Base-by-base conservation (phyloP, 345 rosid species). In the Isatis tinctoria region DNA sequence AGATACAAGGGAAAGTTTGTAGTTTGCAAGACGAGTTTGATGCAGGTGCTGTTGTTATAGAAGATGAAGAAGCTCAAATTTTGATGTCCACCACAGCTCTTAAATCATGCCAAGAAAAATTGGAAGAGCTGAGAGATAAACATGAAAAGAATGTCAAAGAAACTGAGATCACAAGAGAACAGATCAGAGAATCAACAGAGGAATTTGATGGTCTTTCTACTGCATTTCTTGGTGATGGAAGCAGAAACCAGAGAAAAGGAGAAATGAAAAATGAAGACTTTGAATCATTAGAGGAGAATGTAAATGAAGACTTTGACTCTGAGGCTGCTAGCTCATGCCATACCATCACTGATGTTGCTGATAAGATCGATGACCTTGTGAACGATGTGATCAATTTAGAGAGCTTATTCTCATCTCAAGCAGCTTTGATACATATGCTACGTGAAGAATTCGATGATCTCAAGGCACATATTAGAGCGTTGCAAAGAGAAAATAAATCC, bases 291-390 rank as follows among this genome's bases (percentile, higher is more conserved):
- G 36, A 12, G 44, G 72, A 65, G 4, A 61, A 78, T 80, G 80
- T 82, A 35, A 82, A 82, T 79, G 84, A 83, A 47, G 85, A 87
- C 3, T 54, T 77, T 52, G 82, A 83, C 16, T 81, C 16, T 27
- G 86, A 78, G 33, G 67, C 65, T 11, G 60, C 63, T 16, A 44
- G 40, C 57, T 65, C 84, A 54, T 83, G 86, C 47, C 82, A 85
- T 33, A 85, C 77, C 3, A 85, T 87, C 70, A 71, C 85, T 40
- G 91, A 92, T 65, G 83, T 92, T 79, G 90, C 88, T 22, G 97
- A 95, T 84, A 89, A 85, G 80, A 89, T 92, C 5, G 97, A 95
- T 76, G 96, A 87, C 69, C 90, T 90, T 52, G 99, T 87, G 75
- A 84, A 83, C 79, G 88, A 87, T 84, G 97, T 90, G 62, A 73